Evolutionary conservation across 2,329 filamentous ascomycete genomes (phyloP), one percentile per base, ranked within the genome.

Genomic region (Pochonia chlamydosporia): DNA sequence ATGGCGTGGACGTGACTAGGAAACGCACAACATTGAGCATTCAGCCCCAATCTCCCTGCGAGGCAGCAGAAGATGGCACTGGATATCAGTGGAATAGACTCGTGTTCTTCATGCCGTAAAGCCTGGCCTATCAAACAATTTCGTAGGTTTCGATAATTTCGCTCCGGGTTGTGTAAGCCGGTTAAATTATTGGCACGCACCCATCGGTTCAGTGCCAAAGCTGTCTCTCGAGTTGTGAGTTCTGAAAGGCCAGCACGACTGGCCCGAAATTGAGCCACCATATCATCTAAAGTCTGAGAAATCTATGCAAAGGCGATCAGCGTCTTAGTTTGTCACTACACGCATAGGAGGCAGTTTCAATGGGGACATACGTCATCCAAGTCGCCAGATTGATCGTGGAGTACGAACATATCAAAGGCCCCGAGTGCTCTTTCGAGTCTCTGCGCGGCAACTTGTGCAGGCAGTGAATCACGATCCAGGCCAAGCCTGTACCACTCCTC

Each of bases 91-190:
- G 92, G 93, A 8, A 96, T 74, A 2, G 90, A 92, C 24, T 87
- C 83, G 58, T 95, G 89, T 0, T 78, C 75, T 6, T 78, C 69
- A 43, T 87, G 82, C 30, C 81, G 82, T 37, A 97, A 72, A 4
- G 87, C 89, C 51, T 95, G 75, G 9, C 89, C 89, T 47, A 99
- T 82, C 56, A 96, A 87, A 57, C 88, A 95, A 65, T 97, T 95
- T 52, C 87, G 81, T 49, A 97, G 68, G 49, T 85, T 84, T 56
- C 89, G 82, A 62, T 93, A 96, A 46, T 85, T 80, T 36, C 71
- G 63, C 7, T 81, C 78, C 4, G 73, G 70, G n/a, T 81, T 69
- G n/a, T 75, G 73, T 48, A 89, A 77, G 39, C 90, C 90, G 1
- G 80, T 81, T 54, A 95, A 76, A 46, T 86, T 81, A 31, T 82